These are phyloP conservation scores for Trametes sanguinea DNA, from an alignment of 768 basidiomycete species.

Conservation along the genomic window DNA sequence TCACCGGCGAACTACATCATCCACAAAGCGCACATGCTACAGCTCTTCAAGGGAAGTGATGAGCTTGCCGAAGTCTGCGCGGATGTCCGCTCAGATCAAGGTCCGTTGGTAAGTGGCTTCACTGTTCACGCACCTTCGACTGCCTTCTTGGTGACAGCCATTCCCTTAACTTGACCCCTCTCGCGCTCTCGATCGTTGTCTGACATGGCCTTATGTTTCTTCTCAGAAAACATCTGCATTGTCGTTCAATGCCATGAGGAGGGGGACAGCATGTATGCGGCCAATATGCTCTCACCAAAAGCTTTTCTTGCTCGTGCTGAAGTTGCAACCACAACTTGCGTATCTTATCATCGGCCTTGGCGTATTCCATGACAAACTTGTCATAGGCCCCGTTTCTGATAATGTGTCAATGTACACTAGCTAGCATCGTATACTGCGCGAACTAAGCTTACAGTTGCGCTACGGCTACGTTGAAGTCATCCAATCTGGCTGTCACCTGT, in stretches of 20 bases:
- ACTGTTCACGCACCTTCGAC: constrained; percentile 24
- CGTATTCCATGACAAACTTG: constrained; percentile 31
- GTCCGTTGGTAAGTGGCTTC: neutral
- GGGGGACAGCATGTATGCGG: too few relatives aligned
- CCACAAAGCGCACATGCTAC: neutral
- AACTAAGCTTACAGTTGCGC: constrained; percentile 25
- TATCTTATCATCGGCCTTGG: constrained; percentile 31
- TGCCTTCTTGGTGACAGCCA: constrained; percentile 32
- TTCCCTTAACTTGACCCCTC: constrained; percentile 30
- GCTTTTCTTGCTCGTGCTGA: constrained; percentile 22
- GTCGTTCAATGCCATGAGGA: neutral
- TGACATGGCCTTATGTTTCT: constrained; percentile 11
- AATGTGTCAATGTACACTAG: too few relatives aligned
- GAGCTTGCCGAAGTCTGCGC: constrained; percentile 11
- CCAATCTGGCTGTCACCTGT: constrained; percentile 17
- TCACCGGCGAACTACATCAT: too few relatives aligned
- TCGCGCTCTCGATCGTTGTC: constrained; percentile 28
- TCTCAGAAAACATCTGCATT: constrained; percentile 19
- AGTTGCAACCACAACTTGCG: constrained; percentile 29
- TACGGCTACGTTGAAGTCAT: constrained; percentile 21
- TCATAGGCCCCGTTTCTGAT: constrained; percentile 28
- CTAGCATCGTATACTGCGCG: too few relatives aligned
- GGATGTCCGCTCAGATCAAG: too few relatives aligned
- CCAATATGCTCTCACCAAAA: constrained; percentile 15
- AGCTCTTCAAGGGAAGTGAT: constrained; percentile 4